Evolutionary conservation across 441 rosid species (phyloP).

Genomic region (Adansonia gregorii): DNA sequence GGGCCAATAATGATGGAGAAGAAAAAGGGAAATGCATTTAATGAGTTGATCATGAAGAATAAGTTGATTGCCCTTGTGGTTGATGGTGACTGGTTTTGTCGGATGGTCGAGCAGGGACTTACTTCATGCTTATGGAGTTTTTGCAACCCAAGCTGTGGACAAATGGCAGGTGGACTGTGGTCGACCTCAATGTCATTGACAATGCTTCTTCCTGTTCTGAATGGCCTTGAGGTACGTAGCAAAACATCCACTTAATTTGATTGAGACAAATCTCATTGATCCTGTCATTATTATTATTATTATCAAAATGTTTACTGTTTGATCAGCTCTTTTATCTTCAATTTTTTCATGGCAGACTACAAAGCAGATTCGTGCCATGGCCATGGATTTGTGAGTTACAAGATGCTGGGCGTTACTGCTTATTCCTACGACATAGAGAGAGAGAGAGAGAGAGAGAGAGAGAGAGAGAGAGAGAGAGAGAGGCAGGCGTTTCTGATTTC

Average conservation of each 20-base stretch:
- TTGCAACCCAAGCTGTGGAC: neutral
- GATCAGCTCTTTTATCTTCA: neutral
- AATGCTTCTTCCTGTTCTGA: constrained; percentile 5
- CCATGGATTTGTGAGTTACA: too few species aligned
- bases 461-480: neutral
- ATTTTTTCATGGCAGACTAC: constrained; percentile 14
- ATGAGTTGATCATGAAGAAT: too few species aligned
- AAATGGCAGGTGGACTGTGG: too few species aligned
- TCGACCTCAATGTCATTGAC: constrained; percentile 30
- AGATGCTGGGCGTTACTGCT: constrained; percentile 2
- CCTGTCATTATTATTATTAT: too few species aligned
- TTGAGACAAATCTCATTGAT: too few species aligned
- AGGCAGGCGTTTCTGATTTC: constrained; percentile 15
- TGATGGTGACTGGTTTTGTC: too few species aligned
- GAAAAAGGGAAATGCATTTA: too few species aligned
- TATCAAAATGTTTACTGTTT: too few species aligned
- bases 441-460: neutral
- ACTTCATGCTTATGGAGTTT: constrained; percentile 16
- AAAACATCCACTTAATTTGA: neutral
- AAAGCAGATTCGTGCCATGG: constrained; percentile 25
- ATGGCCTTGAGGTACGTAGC: constrained; percentile 30
- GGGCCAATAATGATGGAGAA: too few species aligned
- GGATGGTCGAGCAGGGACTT: neutral
- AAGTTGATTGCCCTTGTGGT: too few species aligned
- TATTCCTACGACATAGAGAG: neutral